Percentiles rank a stretch among this genome's conserved stretches.
Conservation (phyloP, 768 basidiomycete species). For the Boletus barrowsii region DNA sequence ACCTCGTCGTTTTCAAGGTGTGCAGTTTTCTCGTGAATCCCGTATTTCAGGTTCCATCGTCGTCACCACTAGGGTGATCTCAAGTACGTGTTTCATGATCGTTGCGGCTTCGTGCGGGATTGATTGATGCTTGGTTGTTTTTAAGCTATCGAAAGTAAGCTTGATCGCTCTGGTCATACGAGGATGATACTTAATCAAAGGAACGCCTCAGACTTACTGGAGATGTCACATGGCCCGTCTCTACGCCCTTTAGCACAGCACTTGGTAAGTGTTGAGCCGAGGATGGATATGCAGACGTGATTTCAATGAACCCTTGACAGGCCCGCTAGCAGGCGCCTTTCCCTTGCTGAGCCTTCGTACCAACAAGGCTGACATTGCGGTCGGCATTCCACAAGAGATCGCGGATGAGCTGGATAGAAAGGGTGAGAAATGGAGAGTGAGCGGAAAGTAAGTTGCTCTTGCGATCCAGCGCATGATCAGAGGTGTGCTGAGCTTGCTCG, state of each 20-base stretch:
- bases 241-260: conserved; percentile 69
- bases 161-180: neutral
- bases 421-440: conserved; percentile 72
- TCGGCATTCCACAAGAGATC: conserved; percentile 65
- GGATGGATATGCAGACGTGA: neutral
- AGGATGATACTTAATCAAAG: conserved; percentile 1
- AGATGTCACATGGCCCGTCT: conserved; percentile 84
- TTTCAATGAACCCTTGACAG: conserved; percentile 34
- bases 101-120: neutral
- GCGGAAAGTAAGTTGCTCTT: conserved; percentile 58
- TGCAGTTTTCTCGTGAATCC: conserved; percentile 2
- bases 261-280: conserved; percentile 48
- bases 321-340: conserved; percentile 76
- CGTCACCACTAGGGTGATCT: conserved; percentile 67
- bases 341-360: conserved; percentile 84
- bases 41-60: neutral
- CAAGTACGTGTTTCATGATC: conserved; percentile 57
- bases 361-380: conserved; percentile 93
- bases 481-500: neutral
- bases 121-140: conserved; percentile 1
- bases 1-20: conserved; percentile 85
- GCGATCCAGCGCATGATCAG: neutral
- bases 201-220: conserved; percentile 67
- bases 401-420: conserved; percentile 65
- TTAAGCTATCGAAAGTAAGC: conserved; percentile 80